Evolutionary conservation across 2,329 filamentous ascomycete genomes (phyloP), one percentile per base, ranked within the genome.

Genomic region (Eurotiales sp.): DNA sequence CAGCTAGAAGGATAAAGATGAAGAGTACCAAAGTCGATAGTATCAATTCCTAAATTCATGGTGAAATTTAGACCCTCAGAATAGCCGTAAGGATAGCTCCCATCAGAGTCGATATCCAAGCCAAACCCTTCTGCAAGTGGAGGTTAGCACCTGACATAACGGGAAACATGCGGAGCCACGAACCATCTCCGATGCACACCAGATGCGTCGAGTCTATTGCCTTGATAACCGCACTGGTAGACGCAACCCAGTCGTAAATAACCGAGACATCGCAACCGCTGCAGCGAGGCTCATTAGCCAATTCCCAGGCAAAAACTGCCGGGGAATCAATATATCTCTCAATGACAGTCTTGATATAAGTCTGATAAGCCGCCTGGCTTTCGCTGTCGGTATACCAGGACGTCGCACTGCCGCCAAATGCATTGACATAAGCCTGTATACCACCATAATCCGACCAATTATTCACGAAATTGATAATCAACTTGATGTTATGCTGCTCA

Each of bases 381-480:
- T 68, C 66, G 0, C 69, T 58, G 58, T 79, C 77, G n/a, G 76
- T 80, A 66, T 83, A 87, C 76, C 82, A 87, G 5, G 70, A 69
- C 14, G 71, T 72, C 52, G 79, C 72, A 51, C 63, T 64, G 44
- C 76, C 77, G 30, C 79, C 81, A 50, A 80, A 84, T 2, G 77
- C 79, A 8, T 66, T 69, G 41, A 76, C 75, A 58, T 85, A 85
- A 1, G 79, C 78, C 10, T 74, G 71, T 68, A 85, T 84, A 41
- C 83, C 83, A 25, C 83, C 83, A 37, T 85, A 86, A 60, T 87
- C 85, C 39, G 72, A 72, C 83, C 84, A 88, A 68, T 87, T 82
- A 68, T 87, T 87, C 50, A 86, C 81, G 34, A 66, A 67, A 55
- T 67, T 67, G 54, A 67, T 81, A 55, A 87, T 83, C 7, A 86